phyloP scores from a whole-genome alignment of 148 eudicot genomes.

The Vaccinium darrowii region DNA sequence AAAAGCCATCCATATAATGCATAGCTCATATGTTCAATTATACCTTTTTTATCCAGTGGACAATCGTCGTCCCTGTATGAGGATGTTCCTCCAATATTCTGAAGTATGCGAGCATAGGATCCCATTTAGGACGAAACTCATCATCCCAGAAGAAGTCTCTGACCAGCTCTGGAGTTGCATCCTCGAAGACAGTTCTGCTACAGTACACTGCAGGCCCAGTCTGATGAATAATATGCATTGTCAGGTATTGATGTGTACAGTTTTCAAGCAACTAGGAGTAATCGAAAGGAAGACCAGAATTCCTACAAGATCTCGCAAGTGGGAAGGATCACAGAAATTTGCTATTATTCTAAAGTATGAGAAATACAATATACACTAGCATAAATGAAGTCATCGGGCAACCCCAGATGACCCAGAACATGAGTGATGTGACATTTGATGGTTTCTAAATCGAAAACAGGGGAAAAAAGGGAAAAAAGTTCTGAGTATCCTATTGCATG shows the following conservation, averaged over 20 bases:
- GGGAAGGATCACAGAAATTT: not conserved
- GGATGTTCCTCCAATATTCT: slow-evolving; percentile 79
- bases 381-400: not conserved
- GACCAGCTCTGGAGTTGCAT: slow-evolving; percentile 80
- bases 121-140: slow-evolving; percentile 95
- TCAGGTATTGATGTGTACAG: not conserved
- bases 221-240: slow-evolving; percentile 35
- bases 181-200: slow-evolving; percentile 90
- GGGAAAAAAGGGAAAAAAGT: not conserved
- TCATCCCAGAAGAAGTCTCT: slow-evolving; percentile 99
- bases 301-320: not conserved
- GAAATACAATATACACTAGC: not conserved
- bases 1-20: not conserved
- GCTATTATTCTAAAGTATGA: not conserved
- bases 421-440: not conserved
- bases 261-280: slow-evolving; percentile 1
- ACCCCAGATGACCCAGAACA: not conserved
- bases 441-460: not conserved
- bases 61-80: slow-evolving; percentile 60
- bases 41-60: slow-evolving; percentile 97
- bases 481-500: not conserved
- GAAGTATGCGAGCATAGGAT: slow-evolving; percentile 78
- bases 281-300: not conserved
- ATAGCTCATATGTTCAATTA: not conserved
- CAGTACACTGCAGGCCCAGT: slow-evolving; percentile 68